Conservation (phyloP, 352 stramenopile genomes). For the Globisporangium paroecandrum region DNA sequence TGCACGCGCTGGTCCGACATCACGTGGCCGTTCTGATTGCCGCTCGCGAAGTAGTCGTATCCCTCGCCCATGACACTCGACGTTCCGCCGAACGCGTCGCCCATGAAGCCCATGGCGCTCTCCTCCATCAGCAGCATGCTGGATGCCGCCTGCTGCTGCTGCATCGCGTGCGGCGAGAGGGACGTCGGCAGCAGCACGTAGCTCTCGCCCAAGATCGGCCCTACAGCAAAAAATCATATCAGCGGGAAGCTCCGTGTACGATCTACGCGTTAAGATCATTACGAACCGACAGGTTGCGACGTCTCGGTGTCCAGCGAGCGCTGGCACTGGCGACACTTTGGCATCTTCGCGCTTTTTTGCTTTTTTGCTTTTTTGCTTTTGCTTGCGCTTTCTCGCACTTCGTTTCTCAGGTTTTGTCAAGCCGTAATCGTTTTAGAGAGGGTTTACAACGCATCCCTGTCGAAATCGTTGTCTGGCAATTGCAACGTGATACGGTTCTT, state of each 20-base stretch:
- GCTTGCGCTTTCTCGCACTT: background rate
- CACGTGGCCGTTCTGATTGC: slow-evolving; percentile 5
- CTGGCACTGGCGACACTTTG: slow-evolving; percentile 31
- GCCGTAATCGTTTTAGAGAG: background rate
- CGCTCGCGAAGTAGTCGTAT: slow-evolving; percentile 18
- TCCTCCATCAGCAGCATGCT: slow-evolving; percentile 53
- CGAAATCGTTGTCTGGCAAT: background rate
- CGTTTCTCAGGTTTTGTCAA: background rate
- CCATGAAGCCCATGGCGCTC: slow-evolving; percentile 13
- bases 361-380: slow-evolving; percentile 1
- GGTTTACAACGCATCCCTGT: background rate
- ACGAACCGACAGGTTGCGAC: slow-evolving; percentile 30
- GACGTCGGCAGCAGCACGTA: slow-evolving; percentile 74
- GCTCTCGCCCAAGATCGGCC: slow-evolving; percentile 54
- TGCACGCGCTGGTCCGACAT: slow-evolving; percentile 14
- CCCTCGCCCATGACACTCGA: slow-evolving; percentile 20
- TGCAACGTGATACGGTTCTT: background rate
- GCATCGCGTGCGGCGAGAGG: slow-evolving; percentile 40
- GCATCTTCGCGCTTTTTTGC: background rate
- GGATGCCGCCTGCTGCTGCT: slow-evolving; percentile 13
- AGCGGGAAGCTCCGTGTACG: background rate
- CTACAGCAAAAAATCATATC: background rate
- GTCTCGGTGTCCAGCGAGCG: slow-evolving; percentile 29
- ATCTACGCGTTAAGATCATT: background rate
- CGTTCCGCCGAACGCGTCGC: slow-evolving; percentile 13